These are phyloP conservation scores for Mycena haematopus DNA, from an alignment of 768 basidiomycete genomes.

Conservation along the genomic window DNA sequence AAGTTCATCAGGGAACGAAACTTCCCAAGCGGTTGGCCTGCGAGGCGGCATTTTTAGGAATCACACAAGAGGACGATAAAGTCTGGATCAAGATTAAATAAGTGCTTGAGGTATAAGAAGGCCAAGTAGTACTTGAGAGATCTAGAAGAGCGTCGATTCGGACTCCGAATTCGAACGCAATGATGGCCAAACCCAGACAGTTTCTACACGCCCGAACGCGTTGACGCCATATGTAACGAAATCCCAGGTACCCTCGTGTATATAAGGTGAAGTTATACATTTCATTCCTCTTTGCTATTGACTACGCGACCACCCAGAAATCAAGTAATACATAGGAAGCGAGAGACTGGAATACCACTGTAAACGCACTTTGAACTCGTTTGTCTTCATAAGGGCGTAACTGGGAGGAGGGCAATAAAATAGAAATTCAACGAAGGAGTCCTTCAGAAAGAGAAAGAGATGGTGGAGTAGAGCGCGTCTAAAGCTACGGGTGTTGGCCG, in stretches of 20 bases:
- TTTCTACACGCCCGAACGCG: too few species aligned
- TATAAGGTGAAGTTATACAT: constrained; percentile 15
- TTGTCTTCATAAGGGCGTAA: constrained; percentile 1
- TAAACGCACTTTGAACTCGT: not conserved
- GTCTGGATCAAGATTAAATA: not conserved
- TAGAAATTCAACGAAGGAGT: constrained; percentile 15
- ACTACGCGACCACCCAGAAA: constrained; percentile 19
- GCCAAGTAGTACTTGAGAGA: too few species aligned
- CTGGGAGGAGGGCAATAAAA: not conserved
- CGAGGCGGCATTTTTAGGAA: constrained; percentile 40
- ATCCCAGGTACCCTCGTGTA: constrained; percentile 9
- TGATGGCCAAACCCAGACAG: too few species aligned
- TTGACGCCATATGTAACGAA: too few species aligned
- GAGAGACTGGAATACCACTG: constrained; percentile 14
- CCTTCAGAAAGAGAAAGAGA: constrained; percentile 7
- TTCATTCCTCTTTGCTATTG: constrained; percentile 11
- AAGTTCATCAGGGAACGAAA: constrained; percentile 56
- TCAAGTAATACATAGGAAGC: constrained; percentile 21
- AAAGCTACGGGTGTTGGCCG: constrained; percentile 19
- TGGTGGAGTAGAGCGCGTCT: constrained; percentile 15
- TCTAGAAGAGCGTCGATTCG: not conserved
- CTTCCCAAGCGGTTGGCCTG: constrained; percentile 59
- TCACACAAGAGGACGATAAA: not conserved
- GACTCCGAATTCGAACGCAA: not conserved
- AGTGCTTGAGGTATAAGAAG: too few species aligned